Evolutionary conservation across 116 monocot genomes (phyloP).

Genomic region (Papilionanthe hybrid): DNA sequence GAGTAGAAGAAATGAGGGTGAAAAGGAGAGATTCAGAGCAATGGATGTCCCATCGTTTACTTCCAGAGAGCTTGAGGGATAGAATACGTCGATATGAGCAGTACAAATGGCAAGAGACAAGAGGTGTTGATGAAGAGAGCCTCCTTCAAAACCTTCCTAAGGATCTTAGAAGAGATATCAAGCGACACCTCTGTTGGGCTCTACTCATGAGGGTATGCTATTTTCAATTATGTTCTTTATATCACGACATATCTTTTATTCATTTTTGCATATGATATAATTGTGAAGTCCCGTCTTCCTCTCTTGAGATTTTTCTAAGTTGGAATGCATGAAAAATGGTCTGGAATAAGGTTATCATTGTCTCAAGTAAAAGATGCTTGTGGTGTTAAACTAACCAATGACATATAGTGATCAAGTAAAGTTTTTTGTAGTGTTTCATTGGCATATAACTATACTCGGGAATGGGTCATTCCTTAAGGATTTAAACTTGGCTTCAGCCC

Average conservation of each 20-base stretch:
- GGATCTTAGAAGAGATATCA: conserved; percentile 94
- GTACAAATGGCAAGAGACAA: conserved; percentile 93
- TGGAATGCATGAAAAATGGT: neutral
- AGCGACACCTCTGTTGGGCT: conserved; percentile 82
- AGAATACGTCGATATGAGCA: conserved; percentile 86
- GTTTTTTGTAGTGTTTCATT: neutral
- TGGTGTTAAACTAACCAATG: neutral
- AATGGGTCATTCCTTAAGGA: neutral
- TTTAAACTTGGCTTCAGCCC: neutral
- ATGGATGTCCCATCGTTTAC: conserved; percentile 89
- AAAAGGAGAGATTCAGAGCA: conserved; percentile 90
- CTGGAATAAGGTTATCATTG: neutral
- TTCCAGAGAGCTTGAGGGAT: conserved; percentile 78
- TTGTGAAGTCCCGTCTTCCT: neutral
- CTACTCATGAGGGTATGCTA: conserved; percentile 73
- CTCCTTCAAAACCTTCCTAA: conserved; percentile 81
- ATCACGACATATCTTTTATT: neutral
- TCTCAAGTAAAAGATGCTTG: too few species aligned
- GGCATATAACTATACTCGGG: neutral
- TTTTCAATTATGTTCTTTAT: conserved; percentile 3
- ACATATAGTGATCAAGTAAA: neutral
- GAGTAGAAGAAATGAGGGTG: conserved; percentile 97
- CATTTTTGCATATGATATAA: neutral
- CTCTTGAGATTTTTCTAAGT: neutral
- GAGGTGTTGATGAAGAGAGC: conserved; percentile 85